phyloP scores from a whole-genome alignment of 2,329 filamentous ascomycete genomes.

The Neofusicoccum kwambonambiense region DNA sequence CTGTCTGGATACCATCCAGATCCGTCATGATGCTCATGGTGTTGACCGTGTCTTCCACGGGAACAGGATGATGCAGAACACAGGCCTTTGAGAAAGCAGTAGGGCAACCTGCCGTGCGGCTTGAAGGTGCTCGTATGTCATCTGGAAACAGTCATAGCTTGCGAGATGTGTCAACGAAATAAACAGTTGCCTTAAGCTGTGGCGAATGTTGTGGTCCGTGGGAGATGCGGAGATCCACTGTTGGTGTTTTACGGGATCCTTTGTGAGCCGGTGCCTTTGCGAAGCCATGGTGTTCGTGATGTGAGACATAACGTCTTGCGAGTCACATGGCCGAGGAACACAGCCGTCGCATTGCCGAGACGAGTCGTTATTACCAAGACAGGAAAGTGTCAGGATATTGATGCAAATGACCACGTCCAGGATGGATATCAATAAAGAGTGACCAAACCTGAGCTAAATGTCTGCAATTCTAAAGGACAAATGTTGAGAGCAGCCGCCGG shows the following conservation, averaged over 20 bases:
- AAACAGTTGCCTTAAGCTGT: not conserved
- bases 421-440: too few species aligned
- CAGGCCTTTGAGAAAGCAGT: not conserved
- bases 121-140: not conserved
- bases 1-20: too few species aligned
- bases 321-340: not conserved
- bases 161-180: not conserved
- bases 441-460: not conserved
- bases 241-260: not conserved
- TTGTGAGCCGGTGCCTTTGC: not conserved
- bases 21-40: too few species aligned
- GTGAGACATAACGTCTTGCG: not conserved
- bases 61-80: too few species aligned
- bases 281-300: not conserved
- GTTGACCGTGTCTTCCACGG: too few species aligned
- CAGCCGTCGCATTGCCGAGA: not conserved
- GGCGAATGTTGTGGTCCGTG: not conserved
- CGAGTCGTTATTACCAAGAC: not conserved
- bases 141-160: not conserved
- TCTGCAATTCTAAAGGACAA: not conserved
- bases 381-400: not conserved
- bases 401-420: not conserved
- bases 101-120: not conserved
- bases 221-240: not conserved
- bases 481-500: too few species aligned